Conservation (phyloP, 2,329 filamentous ascomycete genomes). For the Volutella citrinella region DNA sequence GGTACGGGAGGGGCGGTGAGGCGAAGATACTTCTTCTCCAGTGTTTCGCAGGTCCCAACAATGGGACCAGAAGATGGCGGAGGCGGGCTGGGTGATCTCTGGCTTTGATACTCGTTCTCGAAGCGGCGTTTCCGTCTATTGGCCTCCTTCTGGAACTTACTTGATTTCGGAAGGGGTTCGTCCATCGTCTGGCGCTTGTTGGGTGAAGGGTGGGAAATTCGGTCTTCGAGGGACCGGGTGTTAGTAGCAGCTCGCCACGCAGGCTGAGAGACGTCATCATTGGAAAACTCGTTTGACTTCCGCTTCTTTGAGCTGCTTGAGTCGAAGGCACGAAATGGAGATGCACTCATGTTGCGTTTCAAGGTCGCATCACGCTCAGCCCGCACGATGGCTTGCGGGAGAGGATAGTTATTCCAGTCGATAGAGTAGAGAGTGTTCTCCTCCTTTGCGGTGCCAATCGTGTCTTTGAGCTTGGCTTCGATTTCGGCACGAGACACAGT, state of each 20-base stretch:
- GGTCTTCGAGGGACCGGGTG: constrained; percentile 63
- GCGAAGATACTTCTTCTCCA: constrained; percentile 94
- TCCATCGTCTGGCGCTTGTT: constrained; percentile 42
- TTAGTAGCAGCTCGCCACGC: constrained; percentile 75
- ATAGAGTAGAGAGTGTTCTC: constrained; percentile 66
- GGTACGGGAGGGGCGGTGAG: constrained; percentile 87
- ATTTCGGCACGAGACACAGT: constrained; percentile 67
- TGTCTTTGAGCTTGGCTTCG: constrained; percentile 78
- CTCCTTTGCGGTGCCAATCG: constrained; percentile 81
- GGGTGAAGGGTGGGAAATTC: constrained; percentile 61
- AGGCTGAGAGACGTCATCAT: constrained; percentile 53
- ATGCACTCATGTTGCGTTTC: constrained; percentile 33
- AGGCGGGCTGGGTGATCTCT: constrained; percentile 55
- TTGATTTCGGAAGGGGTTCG: constrained; percentile 53
- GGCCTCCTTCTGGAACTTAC: constrained; percentile 90
- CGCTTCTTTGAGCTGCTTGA: constrained; percentile 65
- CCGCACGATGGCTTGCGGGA: constrained; percentile 81
- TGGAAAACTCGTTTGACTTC: constrained; percentile 68
- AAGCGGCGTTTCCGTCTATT: constrained; percentile 90
- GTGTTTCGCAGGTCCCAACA: constrained; percentile 74
- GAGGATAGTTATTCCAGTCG: constrained; percentile 79
- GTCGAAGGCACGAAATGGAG: constrained; percentile 21
- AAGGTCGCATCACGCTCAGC: constrained; percentile 59
- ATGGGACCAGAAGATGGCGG: constrained; percentile 66
- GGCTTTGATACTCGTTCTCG: constrained; percentile 61